Evolutionary conservation across 2,329 filamentous ascomycete species (phyloP).

Genomic region (Sclerotinia sclerotiorum): DNA sequence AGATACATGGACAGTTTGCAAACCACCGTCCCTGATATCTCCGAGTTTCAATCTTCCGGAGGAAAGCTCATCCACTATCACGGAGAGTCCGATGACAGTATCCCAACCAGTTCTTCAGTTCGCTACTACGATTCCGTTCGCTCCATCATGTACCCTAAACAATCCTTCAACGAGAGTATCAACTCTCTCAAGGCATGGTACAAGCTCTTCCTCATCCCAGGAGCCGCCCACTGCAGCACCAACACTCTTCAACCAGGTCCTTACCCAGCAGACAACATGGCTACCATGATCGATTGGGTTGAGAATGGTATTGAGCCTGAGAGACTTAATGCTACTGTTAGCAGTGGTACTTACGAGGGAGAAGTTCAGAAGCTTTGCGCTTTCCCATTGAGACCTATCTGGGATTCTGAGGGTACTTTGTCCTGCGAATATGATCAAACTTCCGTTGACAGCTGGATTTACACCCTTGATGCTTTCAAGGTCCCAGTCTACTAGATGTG

Average conservation of each 20-base stretch:
- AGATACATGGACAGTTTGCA: slow-evolving; percentile 53
- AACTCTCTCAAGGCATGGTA: slow-evolving; percentile 53
- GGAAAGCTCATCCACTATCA: slow-evolving; percentile 60
- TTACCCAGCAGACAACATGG: slow-evolving; percentile 58
- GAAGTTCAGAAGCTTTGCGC: slow-evolving; percentile 44
- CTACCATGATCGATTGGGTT: slow-evolving; percentile 68
- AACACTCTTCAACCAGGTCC: slow-evolving; percentile 46
- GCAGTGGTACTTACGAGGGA: slow-evolving; percentile 37
- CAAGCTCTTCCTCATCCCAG: slow-evolving; percentile 54
- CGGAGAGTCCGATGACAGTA: slow-evolving; percentile 54
- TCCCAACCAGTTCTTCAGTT: slow-evolving; percentile 55
- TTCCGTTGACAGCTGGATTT: slow-evolving; percentile 38
- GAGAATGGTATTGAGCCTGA: slow-evolving; percentile 52
- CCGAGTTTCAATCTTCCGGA: slow-evolving; percentile 49
- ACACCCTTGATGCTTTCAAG: slow-evolving; percentile 32
- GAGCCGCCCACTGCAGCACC: slow-evolving; percentile 51
- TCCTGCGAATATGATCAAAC: slow-evolving; percentile 38
- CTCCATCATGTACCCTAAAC: slow-evolving; percentile 48
- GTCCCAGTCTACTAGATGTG: slow-evolving; percentile 28
- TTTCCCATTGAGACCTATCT: slow-evolving; percentile 44
- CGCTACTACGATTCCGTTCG: slow-evolving; percentile 57
- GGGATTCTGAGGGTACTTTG: slow-evolving; percentile 34
- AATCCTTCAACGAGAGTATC: slow-evolving; percentile 43
- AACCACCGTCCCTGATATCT: slow-evolving; percentile 55
- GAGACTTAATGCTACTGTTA: slow-evolving; percentile 44